These are phyloP conservation scores for Daldinia vernicosa DNA, from an alignment of 495 filamentous ascomycete genomes.

Conservation along the genomic window DNA sequence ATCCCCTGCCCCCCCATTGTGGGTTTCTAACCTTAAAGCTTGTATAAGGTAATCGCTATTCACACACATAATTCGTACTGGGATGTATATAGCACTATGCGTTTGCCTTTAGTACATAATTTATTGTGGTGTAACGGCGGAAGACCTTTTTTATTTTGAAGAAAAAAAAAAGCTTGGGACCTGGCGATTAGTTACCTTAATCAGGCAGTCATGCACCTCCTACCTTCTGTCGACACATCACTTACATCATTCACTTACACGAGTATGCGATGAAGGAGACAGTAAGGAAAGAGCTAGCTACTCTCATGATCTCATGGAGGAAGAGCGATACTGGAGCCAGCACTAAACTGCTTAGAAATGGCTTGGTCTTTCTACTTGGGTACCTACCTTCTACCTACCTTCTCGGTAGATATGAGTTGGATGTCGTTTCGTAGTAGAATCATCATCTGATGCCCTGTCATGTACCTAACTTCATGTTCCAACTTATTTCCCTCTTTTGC, in stretches of 20 bases:
- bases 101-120: not conserved
- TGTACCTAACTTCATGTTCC: constrained; percentile 18
- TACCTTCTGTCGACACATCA: constrained; percentile 4
- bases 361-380: constrained; percentile 18
- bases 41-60: not conserved
- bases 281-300: constrained; percentile 16
- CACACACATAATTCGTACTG: not conserved
- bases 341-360: constrained; percentile 23
- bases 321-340: constrained; percentile 8
- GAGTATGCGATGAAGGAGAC: constrained; percentile 8
- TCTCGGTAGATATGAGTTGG: not conserved
- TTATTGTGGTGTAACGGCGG: constrained; percentile 10
- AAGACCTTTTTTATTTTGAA: not conserved
- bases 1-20: not conserved
- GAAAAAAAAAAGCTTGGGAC: constrained; percentile 4
- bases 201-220: constrained; percentile 10
- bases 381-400: too few relatives aligned
- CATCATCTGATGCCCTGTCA: constrained; percentile 14
- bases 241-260: constrained; percentile 1
- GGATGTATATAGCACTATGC: constrained; percentile 29
- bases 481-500: constrained; percentile 12
- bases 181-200: constrained; percentile 13
- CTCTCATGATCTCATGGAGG: not conserved
- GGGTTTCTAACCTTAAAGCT: constrained; percentile 3
- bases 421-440: constrained; percentile 20